Evolutionary conservation across 306 rosid species (phyloP).

Genomic region (Acacia acuminata): DNA sequence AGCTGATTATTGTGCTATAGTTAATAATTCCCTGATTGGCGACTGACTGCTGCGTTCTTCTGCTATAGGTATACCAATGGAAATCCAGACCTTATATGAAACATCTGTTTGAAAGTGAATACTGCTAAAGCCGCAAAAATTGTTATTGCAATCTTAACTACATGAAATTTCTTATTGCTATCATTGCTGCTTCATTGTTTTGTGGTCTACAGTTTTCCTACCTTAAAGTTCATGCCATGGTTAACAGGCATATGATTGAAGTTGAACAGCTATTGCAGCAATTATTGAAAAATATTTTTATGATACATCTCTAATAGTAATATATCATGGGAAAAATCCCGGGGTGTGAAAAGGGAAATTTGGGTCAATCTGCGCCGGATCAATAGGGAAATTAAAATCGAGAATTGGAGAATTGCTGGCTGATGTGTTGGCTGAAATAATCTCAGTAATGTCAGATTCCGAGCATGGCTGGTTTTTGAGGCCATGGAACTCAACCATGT

Average conservation of each 20-base stretch:
- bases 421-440: conserved; percentile 63
- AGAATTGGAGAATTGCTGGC: conserved; percentile 59
- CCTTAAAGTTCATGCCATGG: background rate
- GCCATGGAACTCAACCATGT: conserved; percentile 36
- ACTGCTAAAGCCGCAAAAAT: conserved; percentile 4
- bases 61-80: background rate
- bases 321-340: conserved; percentile 44
- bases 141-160: background rate
- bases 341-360: conserved; percentile 54
- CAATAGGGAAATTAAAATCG: conserved; percentile 64
- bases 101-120: background rate
- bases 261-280: background rate
- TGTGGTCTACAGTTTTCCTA: conserved; percentile 7
- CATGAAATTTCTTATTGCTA: conserved; percentile 2
- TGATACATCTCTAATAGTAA: background rate
- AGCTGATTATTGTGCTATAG: background rate
- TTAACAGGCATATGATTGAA: background rate
- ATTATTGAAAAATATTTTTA: conserved; percentile 2
- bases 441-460: conserved; percentile 48
- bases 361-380: conserved; percentile 44
- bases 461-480: conserved; percentile 31
- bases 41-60: background rate
- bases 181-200: conserved; percentile 5
- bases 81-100: background rate
- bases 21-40: background rate